phyloP scores from a whole-genome alignment of 768 basidiomycete genomes.

The Tricholoma saponaceum region DNA sequence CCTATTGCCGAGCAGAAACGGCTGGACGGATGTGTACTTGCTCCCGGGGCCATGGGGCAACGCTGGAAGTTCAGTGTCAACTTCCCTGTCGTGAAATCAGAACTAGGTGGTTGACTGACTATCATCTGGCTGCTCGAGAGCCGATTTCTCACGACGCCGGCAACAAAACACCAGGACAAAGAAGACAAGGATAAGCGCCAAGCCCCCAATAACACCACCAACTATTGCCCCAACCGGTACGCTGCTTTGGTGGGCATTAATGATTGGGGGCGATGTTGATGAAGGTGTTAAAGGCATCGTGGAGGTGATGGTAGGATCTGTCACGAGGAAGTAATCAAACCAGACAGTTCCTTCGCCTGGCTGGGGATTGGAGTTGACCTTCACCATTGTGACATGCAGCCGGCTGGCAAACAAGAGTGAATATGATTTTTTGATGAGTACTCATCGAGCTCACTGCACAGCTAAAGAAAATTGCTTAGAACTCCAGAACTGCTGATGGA shows the following conservation, averaged over 20 bases:
- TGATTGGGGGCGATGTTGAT: conserved; percentile 4
- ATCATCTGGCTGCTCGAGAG: not conserved
- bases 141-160: conserved; percentile 9
- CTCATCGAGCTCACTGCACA: conserved; percentile 26
- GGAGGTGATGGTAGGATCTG: conserved; percentile 19
- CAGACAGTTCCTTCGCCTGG: conserved; percentile 36
- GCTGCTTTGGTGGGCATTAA: conserved; percentile 2
- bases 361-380: conserved; percentile 21
- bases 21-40: not conserved
- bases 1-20: not conserved
- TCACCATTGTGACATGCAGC: conserved; percentile 30
- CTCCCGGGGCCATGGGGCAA: not conserved
- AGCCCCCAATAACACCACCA: conserved; percentile 25
- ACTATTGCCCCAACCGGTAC: conserved; percentile 22
- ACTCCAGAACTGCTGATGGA: conserved; percentile 32
- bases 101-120: not conserved
- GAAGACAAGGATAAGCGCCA: conserved; percentile 16
- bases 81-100: not conserved
- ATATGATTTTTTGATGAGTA: not conserved
- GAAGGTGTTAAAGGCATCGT: conserved; percentile 4
- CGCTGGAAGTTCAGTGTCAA: not conserved
- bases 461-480: conserved; percentile 20
- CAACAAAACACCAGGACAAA: conserved; percentile 19
- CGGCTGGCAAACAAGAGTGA: conserved; percentile 15
- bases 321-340: conserved; percentile 37